A percentile compares a stretch with the other conserved stretches of the same genome.
Conservation (phyloP, 345 rosid species). For the Erodium maritimum region DNA sequence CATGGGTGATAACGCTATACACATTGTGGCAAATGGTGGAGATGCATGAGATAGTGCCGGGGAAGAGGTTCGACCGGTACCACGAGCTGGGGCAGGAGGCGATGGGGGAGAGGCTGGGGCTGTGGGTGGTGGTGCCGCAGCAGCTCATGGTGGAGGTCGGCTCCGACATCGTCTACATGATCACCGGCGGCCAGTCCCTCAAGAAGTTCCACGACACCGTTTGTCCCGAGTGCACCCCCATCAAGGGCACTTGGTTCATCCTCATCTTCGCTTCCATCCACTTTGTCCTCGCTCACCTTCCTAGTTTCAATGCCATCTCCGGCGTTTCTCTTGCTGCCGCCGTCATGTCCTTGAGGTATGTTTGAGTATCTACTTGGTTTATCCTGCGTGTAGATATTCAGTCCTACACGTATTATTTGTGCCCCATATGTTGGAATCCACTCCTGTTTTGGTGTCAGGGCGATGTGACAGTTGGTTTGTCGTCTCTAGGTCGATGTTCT, state of each 20-base stretch:
- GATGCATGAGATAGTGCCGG: not conserved
- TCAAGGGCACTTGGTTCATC: not conserved
- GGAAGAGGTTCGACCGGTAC: not conserved
- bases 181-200: not conserved
- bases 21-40: conserved; percentile 1
- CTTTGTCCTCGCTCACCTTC: not conserved
- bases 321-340: not conserved
- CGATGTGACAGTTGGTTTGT: too few relatives aligned
- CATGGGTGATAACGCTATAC: not conserved
- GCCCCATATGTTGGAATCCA: too few relatives aligned
- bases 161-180: not conserved
- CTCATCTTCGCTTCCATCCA: not conserved
- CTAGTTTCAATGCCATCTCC: not conserved
- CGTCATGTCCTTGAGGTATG: not conserved
- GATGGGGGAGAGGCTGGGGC: not conserved
- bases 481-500: too few relatives aligned
- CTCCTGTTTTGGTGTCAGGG: too few relatives aligned
- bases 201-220: not conserved
- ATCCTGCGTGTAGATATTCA: too few relatives aligned
- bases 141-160: not conserved
- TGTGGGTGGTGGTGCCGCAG: not conserved
- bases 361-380: too few relatives aligned
- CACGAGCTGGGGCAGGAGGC: not conserved
- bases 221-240: not conserved
- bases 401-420: too few relatives aligned